A percentile compares a stretch with the other conserved stretches of the same genome.
Evolutionary conservation across 371 early-diverging fungal genomes (phyloP).

Genomic region (Mucor mucedo): DNA sequence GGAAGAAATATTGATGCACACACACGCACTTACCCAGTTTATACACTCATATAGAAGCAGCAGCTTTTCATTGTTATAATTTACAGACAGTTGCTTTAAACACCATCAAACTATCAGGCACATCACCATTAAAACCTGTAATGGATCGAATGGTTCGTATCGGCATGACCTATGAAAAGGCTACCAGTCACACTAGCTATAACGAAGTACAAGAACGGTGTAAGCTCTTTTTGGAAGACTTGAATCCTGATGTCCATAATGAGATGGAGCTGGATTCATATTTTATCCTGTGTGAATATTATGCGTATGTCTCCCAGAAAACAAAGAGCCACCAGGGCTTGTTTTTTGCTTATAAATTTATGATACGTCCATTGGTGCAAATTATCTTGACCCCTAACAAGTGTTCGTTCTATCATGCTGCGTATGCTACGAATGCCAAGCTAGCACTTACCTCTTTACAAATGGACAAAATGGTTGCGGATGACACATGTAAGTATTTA

Average conservation of each 20-base stretch:
- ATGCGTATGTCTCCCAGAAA: constrained; percentile 43
- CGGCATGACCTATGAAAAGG: constrained; percentile 42
- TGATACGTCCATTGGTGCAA: constrained; percentile 30
- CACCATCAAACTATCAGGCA: constrained; percentile 12
- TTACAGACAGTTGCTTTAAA: constrained; percentile 29
- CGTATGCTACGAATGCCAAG: constrained; percentile 39
- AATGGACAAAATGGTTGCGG: constrained; percentile 31
- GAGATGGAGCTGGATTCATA: constrained; percentile 39
- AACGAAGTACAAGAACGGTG: constrained; percentile 31
- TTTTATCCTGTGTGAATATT: constrained; percentile 45
- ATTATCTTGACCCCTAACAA: constrained; percentile 7
- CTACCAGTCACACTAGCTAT: constrained; percentile 22
- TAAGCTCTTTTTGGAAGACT: constrained; percentile 22
- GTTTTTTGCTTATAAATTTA: constrained; percentile 36
- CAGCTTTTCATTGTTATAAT: constrained; percentile 19
- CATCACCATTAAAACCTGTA: constrained; percentile 15
- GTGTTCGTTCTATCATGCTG: constrained; percentile 37
- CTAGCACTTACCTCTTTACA: constrained; percentile 38
- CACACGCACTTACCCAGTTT: too few relatives aligned
- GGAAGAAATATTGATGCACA: background rate
- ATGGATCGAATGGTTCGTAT: constrained; percentile 42
- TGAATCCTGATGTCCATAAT: constrained; percentile 21
- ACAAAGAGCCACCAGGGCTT: constrained; percentile 34
- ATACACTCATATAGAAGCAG: constrained; percentile 4
- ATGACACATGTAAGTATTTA: constrained; percentile 25